These are phyloP conservation scores for Coniochaeta sp. DNA, from an alignment of 2,329 filamentous ascomycete genomes.

Conservation along the genomic window DNA sequence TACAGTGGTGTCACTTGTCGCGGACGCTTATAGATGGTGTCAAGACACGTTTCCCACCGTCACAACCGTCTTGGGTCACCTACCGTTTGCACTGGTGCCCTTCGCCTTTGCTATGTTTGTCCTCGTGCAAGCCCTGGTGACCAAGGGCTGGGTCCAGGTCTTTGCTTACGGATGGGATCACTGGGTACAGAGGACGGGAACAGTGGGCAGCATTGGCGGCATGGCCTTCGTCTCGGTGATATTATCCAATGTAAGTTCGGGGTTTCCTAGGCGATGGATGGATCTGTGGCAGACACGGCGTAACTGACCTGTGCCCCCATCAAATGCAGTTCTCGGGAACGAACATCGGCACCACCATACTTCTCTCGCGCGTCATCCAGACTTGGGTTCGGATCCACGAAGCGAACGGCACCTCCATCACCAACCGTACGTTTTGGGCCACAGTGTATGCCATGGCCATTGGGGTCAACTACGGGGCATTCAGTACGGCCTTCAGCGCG, in stretches of 20 bases:
- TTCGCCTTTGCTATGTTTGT: conserved; percentile 72
- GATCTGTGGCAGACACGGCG: background rate
- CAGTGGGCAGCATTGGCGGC: conserved; percentile 59
- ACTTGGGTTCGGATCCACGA: conserved; percentile 57
- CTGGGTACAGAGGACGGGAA: conserved; percentile 64
- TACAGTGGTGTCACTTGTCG: conserved; percentile 46
- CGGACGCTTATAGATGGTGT: conserved; percentile 45
- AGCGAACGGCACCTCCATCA: conserved; percentile 39
- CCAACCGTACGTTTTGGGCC: conserved; percentile 62
- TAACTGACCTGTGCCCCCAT: background rate
- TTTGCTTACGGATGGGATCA: conserved; percentile 70
- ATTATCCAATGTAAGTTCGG: conserved; percentile 60
- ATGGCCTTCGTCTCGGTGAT: conserved; percentile 69
- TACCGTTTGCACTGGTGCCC: conserved; percentile 62
- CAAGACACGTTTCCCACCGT: conserved; percentile 67
- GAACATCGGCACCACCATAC: conserved; percentile 70
- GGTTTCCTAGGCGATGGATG: no score
- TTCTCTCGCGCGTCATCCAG: conserved; percentile 64
- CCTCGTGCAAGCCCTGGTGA: conserved; percentile 64
- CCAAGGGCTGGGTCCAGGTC: conserved; percentile 67
- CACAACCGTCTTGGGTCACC: conserved; percentile 55
- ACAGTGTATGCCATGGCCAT: conserved; percentile 70
- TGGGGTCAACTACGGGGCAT: conserved; percentile 69
- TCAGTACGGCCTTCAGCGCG: conserved; percentile 65
- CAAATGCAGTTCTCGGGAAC: conserved; percentile 61